Evolutionary conservation across 2,329 filamentous ascomycete species (phyloP), one percentile per base, ranked within the genome.

Genomic region (Blastomyces gilchristii): DNA sequence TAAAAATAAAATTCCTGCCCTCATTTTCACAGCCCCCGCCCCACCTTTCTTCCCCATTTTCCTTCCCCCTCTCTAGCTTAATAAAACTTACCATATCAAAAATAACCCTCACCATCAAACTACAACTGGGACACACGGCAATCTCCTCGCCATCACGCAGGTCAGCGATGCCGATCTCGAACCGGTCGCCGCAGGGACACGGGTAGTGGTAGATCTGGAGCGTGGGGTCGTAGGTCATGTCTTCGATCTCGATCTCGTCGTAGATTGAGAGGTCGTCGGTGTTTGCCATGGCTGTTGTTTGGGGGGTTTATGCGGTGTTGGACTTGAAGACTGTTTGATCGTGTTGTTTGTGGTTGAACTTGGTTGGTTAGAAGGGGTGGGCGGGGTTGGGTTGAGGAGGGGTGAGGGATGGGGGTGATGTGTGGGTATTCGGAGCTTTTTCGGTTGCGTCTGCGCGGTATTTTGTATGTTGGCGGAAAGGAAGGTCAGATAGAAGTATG

Each of bases 221-320:
- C 3, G 82, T 81, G 57, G 86, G 79, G 76, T 97, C 91, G 75
- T 85, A 97, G 71, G 89, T 94, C 91, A 97, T 96, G 78, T 99
- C 94, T 76, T 97, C 93, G 79, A 97, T 97, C 76, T 97, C 93
- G 77, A 97, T 93, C 77, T 97, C 93, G 73, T 97, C 93, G 81
- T 97, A 97, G 74, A 96, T 90, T 69, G 88, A 86, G 63, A 88
- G 76, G 61, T 84, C 81, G 67, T 87, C 83, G 58, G 49, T 72
- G 73, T 87, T 85, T 45, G 85, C 81, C 85, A 87, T 87, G 63
- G 68, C 78, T 39, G 9, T 11, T 37, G 1, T 11, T 39, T 12
- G 28, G 28, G 28, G n/a, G 34, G 60, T 63, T 56, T 28, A 58
- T 43, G 31, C 12, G 12, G 14, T 28, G 18, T 22, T 22, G n/a